Evolutionary conservation across 176 grass and related monocot genomes (phyloP).

Genomic region (Triticum urartu): DNA sequence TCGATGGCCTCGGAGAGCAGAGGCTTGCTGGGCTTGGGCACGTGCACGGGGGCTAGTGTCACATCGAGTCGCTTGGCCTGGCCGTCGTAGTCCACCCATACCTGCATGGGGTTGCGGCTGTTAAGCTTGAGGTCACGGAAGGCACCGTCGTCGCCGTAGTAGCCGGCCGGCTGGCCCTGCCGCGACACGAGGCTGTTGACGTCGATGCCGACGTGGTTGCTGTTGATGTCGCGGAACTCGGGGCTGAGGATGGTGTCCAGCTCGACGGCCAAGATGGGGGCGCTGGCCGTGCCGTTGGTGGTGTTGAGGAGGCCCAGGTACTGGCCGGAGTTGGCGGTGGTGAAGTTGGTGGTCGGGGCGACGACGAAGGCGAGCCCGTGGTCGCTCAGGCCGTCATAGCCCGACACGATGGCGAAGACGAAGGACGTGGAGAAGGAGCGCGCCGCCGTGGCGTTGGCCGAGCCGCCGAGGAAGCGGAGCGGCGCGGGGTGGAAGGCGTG

Average conservation of each 20-base stretch:
- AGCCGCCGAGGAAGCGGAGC: neutral
- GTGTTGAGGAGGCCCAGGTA: conserved; percentile 8
- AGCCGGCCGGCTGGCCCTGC: neutral
- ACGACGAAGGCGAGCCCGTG: conserved; percentile 28
- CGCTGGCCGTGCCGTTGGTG: neutral
- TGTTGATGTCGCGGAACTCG: conserved; percentile 44
- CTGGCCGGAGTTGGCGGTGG: neutral
- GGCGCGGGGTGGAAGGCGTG: neutral
- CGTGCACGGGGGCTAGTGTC: neutral
- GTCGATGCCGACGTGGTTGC: conserved; percentile 70
- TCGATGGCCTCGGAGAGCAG: neutral
- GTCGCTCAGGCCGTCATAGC: neutral
- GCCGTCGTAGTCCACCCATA: neutral
- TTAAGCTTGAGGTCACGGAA: neutral
- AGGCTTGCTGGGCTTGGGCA: neutral
- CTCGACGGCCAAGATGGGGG: conserved; percentile 36
- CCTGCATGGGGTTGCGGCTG: neutral
- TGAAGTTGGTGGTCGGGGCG: conserved; percentile 1
- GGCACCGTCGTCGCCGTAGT: neutral
- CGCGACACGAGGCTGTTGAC: conserved; percentile 42
- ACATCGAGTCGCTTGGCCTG: neutral
- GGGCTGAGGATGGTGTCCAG: conserved; percentile 26
- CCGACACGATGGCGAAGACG: conserved; percentile 31
- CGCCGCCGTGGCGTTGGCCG: neutral
- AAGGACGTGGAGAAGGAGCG: conserved; percentile 28